These are phyloP conservation scores for Fusarium caatingaense DNA, from an alignment of 2,329 filamentous ascomycete species.

Conservation along the genomic window DNA sequence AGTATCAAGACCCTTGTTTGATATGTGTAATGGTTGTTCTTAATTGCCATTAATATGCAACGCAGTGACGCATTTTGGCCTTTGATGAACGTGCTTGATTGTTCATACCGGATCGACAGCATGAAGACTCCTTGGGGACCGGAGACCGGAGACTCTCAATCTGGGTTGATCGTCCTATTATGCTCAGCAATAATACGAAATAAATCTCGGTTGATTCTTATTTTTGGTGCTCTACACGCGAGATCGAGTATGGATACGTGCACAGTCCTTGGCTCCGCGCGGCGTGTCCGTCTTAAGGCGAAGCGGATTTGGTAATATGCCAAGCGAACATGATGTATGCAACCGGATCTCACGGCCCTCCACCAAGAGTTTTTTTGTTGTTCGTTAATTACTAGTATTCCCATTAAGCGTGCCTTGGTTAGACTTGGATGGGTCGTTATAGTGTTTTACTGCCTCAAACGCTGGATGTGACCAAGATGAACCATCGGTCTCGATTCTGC, in stretches of 20 bases:
- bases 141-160: background rate
- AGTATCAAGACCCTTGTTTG: background rate
- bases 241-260: slow-evolving; percentile 15
- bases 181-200: slow-evolving; percentile 18
- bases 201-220: slow-evolving; percentile 37
- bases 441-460: slow-evolving; percentile 4
- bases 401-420: background rate
- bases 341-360: slow-evolving; percentile 45
- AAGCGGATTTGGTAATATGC: slow-evolving; percentile 32
- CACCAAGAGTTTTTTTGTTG: slow-evolving; percentile 18
- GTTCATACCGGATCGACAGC: slow-evolving; percentile 14
- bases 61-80: slow-evolving; percentile 1
- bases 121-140: background rate
- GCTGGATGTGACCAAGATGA: slow-evolving; percentile 20
- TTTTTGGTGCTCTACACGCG: slow-evolving; percentile 25
- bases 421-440: background rate
- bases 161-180: slow-evolving; percentile 9
- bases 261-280: slow-evolving; percentile 33
- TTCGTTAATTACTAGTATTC: background rate
- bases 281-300: slow-evolving; percentile 40
- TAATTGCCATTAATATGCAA: slow-evolving; percentile 10
- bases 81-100: slow-evolving; percentile 7
- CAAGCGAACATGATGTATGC: slow-evolving; percentile 41
- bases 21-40: background rate
- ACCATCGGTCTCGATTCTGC: background rate